Conservation (phyloP, 2,329 filamentous ascomycete genomes). For the Ilyonectria mors-panacis region DNA sequence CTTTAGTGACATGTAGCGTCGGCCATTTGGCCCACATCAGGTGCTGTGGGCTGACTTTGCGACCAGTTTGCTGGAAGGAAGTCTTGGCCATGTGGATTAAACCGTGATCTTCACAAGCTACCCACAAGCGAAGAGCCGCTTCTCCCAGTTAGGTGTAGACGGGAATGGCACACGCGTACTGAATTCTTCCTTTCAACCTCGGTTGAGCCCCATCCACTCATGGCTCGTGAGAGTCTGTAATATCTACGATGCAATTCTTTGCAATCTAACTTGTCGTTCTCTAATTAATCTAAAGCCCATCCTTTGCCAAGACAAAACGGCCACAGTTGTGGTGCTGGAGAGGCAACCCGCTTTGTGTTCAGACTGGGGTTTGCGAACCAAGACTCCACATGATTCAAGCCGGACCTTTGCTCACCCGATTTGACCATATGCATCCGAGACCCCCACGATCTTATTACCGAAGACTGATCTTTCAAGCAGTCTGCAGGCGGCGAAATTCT, state of each 20-base stretch:
- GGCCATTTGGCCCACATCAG: slow-evolving; percentile 9
- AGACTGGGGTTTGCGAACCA: background rate
- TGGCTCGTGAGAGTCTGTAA: background rate
- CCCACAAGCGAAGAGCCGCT: slow-evolving; percentile 1
- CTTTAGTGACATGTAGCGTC: slow-evolving; percentile 10
- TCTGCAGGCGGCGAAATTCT: background rate
- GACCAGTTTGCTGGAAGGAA: slow-evolving; percentile 4
- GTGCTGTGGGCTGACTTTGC: slow-evolving; percentile 26
- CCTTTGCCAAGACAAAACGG: background rate
- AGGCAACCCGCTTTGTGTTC: background rate
- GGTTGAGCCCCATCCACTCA: background rate
- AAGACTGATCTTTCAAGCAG: background rate
- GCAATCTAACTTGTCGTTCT: background rate
- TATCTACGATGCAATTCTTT: background rate
- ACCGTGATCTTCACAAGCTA: slow-evolving; percentile 11
- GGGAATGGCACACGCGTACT: background rate
- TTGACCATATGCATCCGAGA: slow-evolving; percentile 16
- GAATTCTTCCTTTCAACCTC: background rate
- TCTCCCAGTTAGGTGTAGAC: background rate
- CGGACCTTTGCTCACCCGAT: slow-evolving; percentile 20
- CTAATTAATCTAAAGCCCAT: background rate
- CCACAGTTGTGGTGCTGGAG: background rate
- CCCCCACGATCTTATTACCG: slow-evolving; percentile 22
- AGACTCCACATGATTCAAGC: slow-evolving; percentile 6
- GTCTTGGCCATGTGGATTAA: slow-evolving; percentile 25